These are phyloP conservation scores for Pseudogymnoascus sp. DNA, from an alignment of 2,329 filamentous ascomycete species.

Conservation along the genomic window DNA sequence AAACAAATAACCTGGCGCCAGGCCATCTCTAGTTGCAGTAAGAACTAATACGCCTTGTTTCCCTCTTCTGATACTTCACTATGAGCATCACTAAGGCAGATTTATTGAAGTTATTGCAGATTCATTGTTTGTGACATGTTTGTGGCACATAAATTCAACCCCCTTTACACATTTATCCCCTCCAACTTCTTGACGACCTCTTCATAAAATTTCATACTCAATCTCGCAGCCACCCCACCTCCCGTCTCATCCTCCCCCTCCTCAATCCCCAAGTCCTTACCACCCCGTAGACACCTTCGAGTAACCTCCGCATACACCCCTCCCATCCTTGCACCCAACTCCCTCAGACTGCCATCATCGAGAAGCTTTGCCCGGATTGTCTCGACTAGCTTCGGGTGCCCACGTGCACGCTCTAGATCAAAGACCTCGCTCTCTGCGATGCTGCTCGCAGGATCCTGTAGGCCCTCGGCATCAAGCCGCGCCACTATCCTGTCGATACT, in stretches of 20 bases:
- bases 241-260: constrained; percentile 35
- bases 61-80: background rate
- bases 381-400: constrained; percentile 33
- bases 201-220: constrained; percentile 38
- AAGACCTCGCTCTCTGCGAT: constrained; percentile 26
- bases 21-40: background rate
- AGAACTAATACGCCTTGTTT: background rate
- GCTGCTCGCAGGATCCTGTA: background rate
- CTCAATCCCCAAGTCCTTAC: constrained; percentile 31
- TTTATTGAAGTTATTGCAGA: no score
- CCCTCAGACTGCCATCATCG: constrained; percentile 25
- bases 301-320: constrained; percentile 35
- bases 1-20: background rate
- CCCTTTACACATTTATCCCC: constrained; percentile 18
- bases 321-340: constrained; percentile 35
- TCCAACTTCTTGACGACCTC: constrained; percentile 39
- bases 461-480: background rate
- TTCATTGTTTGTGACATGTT: no score
- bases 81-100: no score
- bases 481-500: constrained; percentile 38
- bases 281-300: constrained; percentile 32
- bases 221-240: constrained; percentile 34
- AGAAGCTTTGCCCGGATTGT: constrained; percentile 32
- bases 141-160: background rate
- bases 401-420: constrained; percentile 29